Evolutionary conservation across 1,284 basidiomycete genomes (phyloP).

Genomic region (Meira nashicola): DNA sequence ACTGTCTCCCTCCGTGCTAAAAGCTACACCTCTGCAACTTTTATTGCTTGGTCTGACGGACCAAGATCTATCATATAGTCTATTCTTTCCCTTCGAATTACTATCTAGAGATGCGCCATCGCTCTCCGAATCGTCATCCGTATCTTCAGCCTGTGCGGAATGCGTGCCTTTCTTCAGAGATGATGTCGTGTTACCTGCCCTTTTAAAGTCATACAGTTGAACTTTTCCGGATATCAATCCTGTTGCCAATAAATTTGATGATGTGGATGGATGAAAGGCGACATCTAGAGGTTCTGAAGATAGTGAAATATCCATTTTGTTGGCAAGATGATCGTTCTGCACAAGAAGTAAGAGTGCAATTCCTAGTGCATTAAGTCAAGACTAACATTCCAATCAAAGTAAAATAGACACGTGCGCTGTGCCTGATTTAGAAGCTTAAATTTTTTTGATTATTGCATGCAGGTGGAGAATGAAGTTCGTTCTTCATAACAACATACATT

Average conservation of each 20-base stretch:
- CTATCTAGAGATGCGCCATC: conserved; percentile 1
- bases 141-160: not conserved
- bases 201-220: conserved; percentile 66
- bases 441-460: not conserved
- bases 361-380: too few species aligned
- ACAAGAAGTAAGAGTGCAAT: too few species aligned
- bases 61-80: conserved; percentile 32
- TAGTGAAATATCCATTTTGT: conserved; percentile 46
- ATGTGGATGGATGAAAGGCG: conserved; percentile 70
- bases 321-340: not conserved
- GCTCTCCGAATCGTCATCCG: conserved; percentile 5
- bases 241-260: conserved; percentile 63
- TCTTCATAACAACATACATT: not conserved
- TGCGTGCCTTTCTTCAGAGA: too few species aligned
- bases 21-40: conserved; percentile 36
- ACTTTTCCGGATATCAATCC: conserved; percentile 77
- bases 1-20: conserved; percentile 16
- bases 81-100: not conserved
- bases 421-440: not conserved
- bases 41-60: conserved; percentile 32
- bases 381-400: not conserved
- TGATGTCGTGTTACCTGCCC: not conserved
- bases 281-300: conserved; percentile 80
- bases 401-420: not conserved
- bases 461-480: not conserved